A percentile compares a stretch with the other conserved stretches of the same genome.
These are phyloP conservation scores for Zygosaccharomyces pseudobailii DNA, from an alignment of 1,139 yeast species.

Conservation along the genomic window DNA sequence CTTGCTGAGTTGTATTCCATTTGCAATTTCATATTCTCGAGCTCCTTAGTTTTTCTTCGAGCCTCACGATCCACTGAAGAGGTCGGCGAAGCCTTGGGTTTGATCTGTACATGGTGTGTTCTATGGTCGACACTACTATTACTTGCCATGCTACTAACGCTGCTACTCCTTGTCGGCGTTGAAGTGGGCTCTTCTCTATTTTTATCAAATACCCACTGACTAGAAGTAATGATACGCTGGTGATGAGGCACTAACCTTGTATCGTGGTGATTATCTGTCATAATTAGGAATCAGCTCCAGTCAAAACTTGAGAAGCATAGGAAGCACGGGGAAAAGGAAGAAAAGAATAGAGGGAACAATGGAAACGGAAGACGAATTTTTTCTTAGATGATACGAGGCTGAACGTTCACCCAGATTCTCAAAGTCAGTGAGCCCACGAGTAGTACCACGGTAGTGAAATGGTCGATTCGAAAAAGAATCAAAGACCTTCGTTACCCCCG, in stretches of 20 bases:
- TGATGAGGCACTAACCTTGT: slow-evolving; percentile 13
- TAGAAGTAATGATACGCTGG: slow-evolving; percentile 21
- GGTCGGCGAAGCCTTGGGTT: slow-evolving; percentile 4
- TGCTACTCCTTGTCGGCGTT: neutral
- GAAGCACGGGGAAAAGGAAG: neutral
- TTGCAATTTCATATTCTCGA: slow-evolving; percentile 20
- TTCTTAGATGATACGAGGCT: neutral
- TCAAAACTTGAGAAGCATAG: slow-evolving; percentile 1
- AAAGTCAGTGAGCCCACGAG: neutral
- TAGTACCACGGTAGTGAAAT: neutral
- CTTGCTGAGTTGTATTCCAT: slow-evolving; percentile 22
- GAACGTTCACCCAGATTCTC: neutral
- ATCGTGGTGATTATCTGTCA: slow-evolving; percentile 3
- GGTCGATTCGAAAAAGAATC: neutral
- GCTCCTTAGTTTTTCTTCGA: slow-evolving; percentile 20
- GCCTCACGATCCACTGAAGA: slow-evolving; percentile 8
- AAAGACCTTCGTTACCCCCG: neutral
- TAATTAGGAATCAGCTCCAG: neutral
- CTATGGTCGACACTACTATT: slow-evolving; percentile 11
- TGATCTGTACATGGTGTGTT: slow-evolving; percentile 4
- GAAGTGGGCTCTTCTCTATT: slow-evolving; percentile 2
- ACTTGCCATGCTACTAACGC: neutral
- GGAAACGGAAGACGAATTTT: neutral
- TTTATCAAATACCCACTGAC: slow-evolving; percentile 22
- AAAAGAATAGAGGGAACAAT: neutral